Conservation (phyloP, 495 filamentous ascomycete species). For the Daldinia concentrica region DNA sequence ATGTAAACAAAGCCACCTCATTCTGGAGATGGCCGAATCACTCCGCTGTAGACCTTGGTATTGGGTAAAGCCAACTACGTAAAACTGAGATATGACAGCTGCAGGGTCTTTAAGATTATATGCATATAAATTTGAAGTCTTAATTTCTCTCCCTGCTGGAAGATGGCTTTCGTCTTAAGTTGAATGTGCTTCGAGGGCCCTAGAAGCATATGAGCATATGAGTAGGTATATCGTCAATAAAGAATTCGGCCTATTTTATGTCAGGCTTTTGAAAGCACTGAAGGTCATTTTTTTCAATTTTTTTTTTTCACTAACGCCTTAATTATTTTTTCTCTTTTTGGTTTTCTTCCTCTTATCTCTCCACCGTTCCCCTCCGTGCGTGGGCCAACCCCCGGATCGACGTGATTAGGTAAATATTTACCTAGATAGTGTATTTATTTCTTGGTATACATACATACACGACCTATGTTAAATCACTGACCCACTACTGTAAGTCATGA, state of each 20-base stretch:
- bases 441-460: too few species aligned
- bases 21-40: constrained; percentile 8
- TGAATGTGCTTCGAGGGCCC: background rate
- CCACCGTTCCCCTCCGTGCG: background rate
- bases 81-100: background rate
- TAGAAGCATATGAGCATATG: background rate
- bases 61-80: background rate
- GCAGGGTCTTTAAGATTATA: background rate
- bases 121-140: background rate
- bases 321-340: background rate
- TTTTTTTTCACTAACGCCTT: background rate
- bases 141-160: background rate
- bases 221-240: background rate
- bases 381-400: constrained; percentile 1
- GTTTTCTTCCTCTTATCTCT: background rate
- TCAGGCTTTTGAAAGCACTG: background rate
- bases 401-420: background rate
- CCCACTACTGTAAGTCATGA: constrained; percentile 3
- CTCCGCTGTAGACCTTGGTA: constrained; percentile 13
- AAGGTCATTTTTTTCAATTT: background rate
- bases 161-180: background rate
- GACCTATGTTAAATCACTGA: background rate
- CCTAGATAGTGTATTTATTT: background rate
- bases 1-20: constrained; percentile 35
- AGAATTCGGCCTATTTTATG: background rate